Base-by-base conservation (phyloP, 2,329 filamentous ascomycete species). In the Talaromyces pinophilus region DNA sequence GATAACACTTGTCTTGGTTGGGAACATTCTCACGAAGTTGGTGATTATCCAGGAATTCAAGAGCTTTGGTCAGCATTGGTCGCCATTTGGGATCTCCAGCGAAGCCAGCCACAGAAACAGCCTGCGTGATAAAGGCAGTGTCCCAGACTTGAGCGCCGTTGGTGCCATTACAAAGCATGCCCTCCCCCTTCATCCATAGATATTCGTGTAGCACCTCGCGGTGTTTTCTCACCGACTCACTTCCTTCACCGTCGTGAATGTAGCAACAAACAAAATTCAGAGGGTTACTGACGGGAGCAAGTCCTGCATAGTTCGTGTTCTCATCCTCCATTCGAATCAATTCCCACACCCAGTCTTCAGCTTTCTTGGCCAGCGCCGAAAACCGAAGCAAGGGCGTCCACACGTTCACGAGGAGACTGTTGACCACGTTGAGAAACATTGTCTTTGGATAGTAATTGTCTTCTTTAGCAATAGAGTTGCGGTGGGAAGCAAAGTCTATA, bases 111-210 rank as follows among this genome's bases (percentile, higher is more conserved):
- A 92, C 91, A 62, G 92, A 86, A 5, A 92, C 87, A 0, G 92
- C 90, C 77, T 97, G 93, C 40, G 97, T 92, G 19, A 90, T 82
- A 75, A 98, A 98, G 0, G 93, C 86, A 0, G 95, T 99, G 75
- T 99, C 95, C 95, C 95, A 99, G 70, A 89, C 91, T 78, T 99
- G 95, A 1, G 98, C 93, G n/a, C 95, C 95, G 71, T 99, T 98
- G 8, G 95, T 99, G 44, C 95, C 95, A 72, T 97, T 97, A 79
- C 90, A 90, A 59, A 98, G 84, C 92, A 99, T 92, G 5, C 95
- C 95, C 75, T 97, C 93, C 40, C 88, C 78, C 69, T 96, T 97
- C 60, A 99, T 84, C 93, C 95, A 99, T 35, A 99, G 79, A 68
- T 90, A 96, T 73, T 99, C 95, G 52, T 92, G 85, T 13, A 97